A percentile compares a stretch with the other conserved stretches of the same genome.
These are phyloP conservation scores for Leucocoprinus sp. DNA, from an alignment of 768 basidiomycete species.

Conservation along the genomic window DNA sequence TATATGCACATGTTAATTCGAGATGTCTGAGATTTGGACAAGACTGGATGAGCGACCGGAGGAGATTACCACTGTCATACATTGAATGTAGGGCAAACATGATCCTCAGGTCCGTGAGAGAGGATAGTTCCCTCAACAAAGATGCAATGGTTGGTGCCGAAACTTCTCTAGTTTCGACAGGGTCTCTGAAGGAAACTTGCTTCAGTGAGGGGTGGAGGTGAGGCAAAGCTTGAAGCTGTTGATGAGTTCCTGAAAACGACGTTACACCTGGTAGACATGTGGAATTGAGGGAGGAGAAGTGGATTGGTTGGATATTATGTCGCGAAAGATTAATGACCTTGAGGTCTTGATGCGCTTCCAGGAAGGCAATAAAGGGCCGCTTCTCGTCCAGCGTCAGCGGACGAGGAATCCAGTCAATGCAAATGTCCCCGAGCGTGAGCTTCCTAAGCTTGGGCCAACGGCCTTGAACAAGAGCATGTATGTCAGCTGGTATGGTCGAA, in stretches of 20 bases:
- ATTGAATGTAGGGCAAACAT: slow-evolving; percentile 63
- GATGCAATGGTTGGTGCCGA: slow-evolving; percentile 53
- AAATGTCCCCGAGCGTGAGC: slow-evolving; percentile 57
- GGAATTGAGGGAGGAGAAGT: slow-evolving; percentile 40
- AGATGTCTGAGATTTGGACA: slow-evolving; percentile 60
- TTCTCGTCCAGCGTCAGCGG: slow-evolving; percentile 32
- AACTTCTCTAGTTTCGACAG: slow-evolving; percentile 59
- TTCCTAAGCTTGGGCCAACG: slow-evolving; percentile 61
- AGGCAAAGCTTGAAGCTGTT: slow-evolving; percentile 57
- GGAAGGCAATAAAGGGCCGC: slow-evolving; percentile 56
- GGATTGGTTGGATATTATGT: slow-evolving; percentile 43
- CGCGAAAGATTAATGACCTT: slow-evolving; percentile 43
- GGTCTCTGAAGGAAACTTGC: slow-evolving; percentile 54
- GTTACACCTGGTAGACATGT: slow-evolving; percentile 41
- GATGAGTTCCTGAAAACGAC: slow-evolving; percentile 58
- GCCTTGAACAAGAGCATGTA: slow-evolving; percentile 46
- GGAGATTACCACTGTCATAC: slow-evolving; percentile 64
- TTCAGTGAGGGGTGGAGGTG: slow-evolving; percentile 41
- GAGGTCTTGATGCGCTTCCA: slow-evolving; percentile 55
- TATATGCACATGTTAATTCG: slow-evolving; percentile 57
- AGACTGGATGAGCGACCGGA: slow-evolving; percentile 56
- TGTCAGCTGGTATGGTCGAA: slow-evolving; percentile 46
- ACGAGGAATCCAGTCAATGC: slow-evolving; percentile 45
- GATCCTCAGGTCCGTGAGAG: slow-evolving; percentile 51
- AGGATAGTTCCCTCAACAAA: slow-evolving; percentile 48